These are phyloP conservation scores for Atkinsonella hypoxylon DNA, from an alignment of 2,329 filamentous ascomycete species.

Conservation along the genomic window DNA sequence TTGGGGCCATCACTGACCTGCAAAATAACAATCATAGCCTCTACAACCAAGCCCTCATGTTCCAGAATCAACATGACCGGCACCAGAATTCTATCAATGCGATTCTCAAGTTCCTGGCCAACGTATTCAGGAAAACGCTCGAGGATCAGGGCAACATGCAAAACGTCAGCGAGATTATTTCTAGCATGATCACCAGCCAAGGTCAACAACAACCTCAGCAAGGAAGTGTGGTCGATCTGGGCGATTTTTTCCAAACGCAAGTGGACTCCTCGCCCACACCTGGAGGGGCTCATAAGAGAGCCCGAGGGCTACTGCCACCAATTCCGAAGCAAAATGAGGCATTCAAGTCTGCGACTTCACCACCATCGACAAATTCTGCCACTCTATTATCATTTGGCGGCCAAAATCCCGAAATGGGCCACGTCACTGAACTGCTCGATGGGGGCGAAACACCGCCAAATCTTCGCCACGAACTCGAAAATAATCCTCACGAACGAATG, in stretches of 20 bases:
- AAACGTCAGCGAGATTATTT: constrained; percentile 76
- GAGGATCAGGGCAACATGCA: constrained; percentile 60
- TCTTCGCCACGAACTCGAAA: constrained; percentile 43
- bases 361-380: constrained; percentile 17
- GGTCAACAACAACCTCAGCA: constrained; percentile 32
- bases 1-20: constrained; percentile 66
- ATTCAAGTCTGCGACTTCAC: constrained; percentile 16
- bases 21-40: constrained; percentile 79
- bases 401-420: constrained; percentile 36
- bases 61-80: constrained; percentile 86
- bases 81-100: constrained; percentile 98
- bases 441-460: constrained; percentile 36
- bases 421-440: constrained; percentile 51
- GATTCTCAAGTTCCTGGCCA: constrained; percentile 93
- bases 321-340: constrained; percentile 30
- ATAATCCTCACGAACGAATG: constrained; percentile 48
- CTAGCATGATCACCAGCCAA: constrained; percentile 54
- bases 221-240: constrained; percentile 49
- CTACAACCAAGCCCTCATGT: constrained; percentile 76
- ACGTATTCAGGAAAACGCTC: constrained; percentile 87
- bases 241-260: constrained; percentile 42
- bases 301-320: constrained; percentile 42
- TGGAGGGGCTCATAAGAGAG: constrained; percentile 34
- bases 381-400: constrained; percentile 15
- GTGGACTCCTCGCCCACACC: constrained; percentile 24